Evolutionary conservation across 768 basidiomycete species (phyloP).

Genomic region (Pulveroboletus sp.): DNA sequence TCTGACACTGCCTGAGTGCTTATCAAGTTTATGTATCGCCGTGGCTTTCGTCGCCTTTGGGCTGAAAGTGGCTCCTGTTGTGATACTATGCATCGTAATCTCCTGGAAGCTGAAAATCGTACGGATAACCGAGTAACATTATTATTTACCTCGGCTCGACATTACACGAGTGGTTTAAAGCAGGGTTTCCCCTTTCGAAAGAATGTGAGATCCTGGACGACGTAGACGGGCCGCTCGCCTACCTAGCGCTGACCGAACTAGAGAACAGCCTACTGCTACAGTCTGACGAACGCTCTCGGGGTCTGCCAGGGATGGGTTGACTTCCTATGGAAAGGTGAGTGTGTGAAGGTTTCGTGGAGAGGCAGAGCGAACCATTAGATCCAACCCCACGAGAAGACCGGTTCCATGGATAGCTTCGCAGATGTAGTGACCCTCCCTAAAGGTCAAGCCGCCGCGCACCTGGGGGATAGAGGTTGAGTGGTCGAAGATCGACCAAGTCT

Average conservation of each 20-base stretch:
- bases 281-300: slow-evolving; percentile 75
- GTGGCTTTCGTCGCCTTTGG: too few species aligned
- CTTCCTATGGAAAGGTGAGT: slow-evolving; percentile 55
- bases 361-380: slow-evolving; percentile 72
- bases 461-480: slow-evolving; percentile 21
- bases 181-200: slow-evolving; percentile 30
- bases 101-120: background rate
- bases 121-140: background rate
- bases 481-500: background rate
- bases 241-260: slow-evolving; percentile 82
- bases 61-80: background rate
- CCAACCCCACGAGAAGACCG: slow-evolving; percentile 84
- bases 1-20: background rate
- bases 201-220: slow-evolving; percentile 4
- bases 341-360: background rate
- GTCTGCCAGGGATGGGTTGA: slow-evolving; percentile 91
- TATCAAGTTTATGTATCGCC: too few species aligned
- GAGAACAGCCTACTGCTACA: slow-evolving; percentile 83
- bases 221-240: slow-evolving; percentile 20
- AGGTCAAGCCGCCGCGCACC: slow-evolving; percentile 93
- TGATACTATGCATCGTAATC: background rate
- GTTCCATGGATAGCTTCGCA: slow-evolving; percentile 92
- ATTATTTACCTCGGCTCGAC: slow-evolving; percentile 1
- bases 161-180: slow-evolving; percentile 19
- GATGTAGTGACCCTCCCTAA: slow-evolving; percentile 98